These are phyloP conservation scores for Ceratobasidium sp. DNA, from an alignment of 1,284 basidiomycete species.

Conservation along the genomic window DNA sequence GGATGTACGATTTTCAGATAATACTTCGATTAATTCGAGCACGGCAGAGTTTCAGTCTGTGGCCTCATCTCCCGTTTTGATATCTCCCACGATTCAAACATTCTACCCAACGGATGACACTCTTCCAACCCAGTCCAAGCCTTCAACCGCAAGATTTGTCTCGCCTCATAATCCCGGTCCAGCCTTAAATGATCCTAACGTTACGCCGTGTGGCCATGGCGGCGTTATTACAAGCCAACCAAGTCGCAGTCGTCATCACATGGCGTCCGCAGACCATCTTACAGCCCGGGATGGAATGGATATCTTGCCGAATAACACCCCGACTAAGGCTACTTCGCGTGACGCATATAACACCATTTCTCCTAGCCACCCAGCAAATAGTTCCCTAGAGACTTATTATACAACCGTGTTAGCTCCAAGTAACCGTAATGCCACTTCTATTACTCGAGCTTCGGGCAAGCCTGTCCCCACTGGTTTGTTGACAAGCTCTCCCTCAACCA, in stretches of 20 bases:
- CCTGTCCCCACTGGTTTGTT: background rate
- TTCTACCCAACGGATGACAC: background rate
- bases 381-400: background rate
- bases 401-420: background rate
- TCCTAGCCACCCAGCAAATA: background rate
- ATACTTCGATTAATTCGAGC: background rate
- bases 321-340: background rate
- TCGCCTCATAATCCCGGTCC: background rate
- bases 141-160: background rate
- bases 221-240: background rate
- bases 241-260: background rate
- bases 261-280: background rate
- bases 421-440: background rate
- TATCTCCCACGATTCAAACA: background rate
- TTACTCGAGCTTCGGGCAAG: background rate
- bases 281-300: background rate
- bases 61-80: background rate
- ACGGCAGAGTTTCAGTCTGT: background rate
- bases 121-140: background rate
- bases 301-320: background rate
- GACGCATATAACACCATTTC: background rate
- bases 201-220: too few relatives aligned
- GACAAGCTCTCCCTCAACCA: background rate
- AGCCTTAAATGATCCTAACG: background rate
- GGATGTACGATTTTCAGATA: background rate